Evolutionary conservation across 768 basidiomycete species (phyloP), one percentile per base, ranked within the genome.

Genomic region (Termitomyces titanicus): DNA sequence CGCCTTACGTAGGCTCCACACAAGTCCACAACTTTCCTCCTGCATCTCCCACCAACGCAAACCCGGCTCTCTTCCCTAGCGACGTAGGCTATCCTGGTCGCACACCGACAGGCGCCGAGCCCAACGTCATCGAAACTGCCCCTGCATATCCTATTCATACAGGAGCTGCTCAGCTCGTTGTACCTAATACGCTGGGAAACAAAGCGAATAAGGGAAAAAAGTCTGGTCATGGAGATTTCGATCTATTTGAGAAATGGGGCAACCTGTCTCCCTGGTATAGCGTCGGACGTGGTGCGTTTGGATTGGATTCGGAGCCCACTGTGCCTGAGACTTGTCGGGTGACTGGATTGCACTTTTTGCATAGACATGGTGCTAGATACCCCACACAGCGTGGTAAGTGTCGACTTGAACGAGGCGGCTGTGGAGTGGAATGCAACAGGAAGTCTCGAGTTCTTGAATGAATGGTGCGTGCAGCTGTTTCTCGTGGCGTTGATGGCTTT

Each of bases 251-350:
- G 66, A 80, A 82, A 40, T 94, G 92, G 92, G 92, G 92, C 1
- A 93, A 92, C 64, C 68, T 92, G 39, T 86, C 87, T 1, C 92
- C 92, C 11, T 94, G 92, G 92, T 93, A 86, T 67, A 89, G 86
- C 59, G 84, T 90, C 18, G 74, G 76, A 17, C 74, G 72, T 40
- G 79, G 76, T 11, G 73, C 80, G 2, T 94, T 92, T 70, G 91
- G 92, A 0, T 59, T 92, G 10, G 80, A 92, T 60, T 86, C 89
- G 0, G 77, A 78, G 6, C 84, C 89, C 0, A 85, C 83, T 35
- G 76, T 83, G 1, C 92, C 92, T 5, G 76, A 84, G 24, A 82
- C 77, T 5, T 94, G 92, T 64, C 72, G 75, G 11, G 70, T 93
- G 35, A 89, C 85, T 34, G 90, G 86, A 2, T 68, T 93, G 58